Conservation (phyloP, 1,139 yeast species). For the Yamadazyma spencermartinsiae region DNA sequence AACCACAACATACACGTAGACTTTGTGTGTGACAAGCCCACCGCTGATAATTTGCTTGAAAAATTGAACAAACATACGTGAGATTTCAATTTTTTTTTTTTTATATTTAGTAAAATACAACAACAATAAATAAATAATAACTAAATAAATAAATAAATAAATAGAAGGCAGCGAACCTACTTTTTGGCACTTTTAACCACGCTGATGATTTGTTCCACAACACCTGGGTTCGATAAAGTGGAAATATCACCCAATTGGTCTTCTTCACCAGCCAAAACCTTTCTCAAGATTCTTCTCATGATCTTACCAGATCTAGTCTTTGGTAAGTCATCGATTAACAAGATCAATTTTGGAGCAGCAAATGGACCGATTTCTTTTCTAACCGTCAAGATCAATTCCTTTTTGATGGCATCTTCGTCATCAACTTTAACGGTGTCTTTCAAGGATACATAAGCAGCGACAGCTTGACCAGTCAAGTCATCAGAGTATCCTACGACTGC, state of each 20-base stretch:
- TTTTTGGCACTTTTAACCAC: constrained; percentile 47
- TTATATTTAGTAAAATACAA: not conserved
- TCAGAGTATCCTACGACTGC: constrained; percentile 83
- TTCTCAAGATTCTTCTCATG: constrained; percentile 80
- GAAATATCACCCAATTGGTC: constrained; percentile 78
- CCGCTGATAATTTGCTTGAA: constrained; percentile 53
- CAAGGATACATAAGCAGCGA: constrained; percentile 75
- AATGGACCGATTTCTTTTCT: constrained; percentile 82
- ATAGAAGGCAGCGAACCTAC: constrained; percentile 9
- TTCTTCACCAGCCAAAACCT: constrained; percentile 75
- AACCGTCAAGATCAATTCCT: constrained; percentile 69
- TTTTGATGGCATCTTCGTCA: constrained; percentile 57
- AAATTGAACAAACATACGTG: not conserved
- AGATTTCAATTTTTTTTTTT: not conserved
- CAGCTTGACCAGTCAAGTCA: constrained; percentile 81
- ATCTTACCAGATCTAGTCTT: constrained; percentile 84
- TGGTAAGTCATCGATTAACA: constrained; percentile 75
- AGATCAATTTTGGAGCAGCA: constrained; percentile 76
- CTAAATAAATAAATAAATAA: constrained; percentile 7
- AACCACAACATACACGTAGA: constrained; percentile 55
- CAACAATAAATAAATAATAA: constrained; percentile 5
- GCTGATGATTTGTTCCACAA: constrained; percentile 63
- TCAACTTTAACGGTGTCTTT: constrained; percentile 44
- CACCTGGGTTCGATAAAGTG: constrained; percentile 73
- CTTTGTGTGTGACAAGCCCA: constrained; percentile 72